A percentile compares a stretch with the other conserved stretches of the same genome.
These are phyloP conservation scores for Microcos paniculata DNA, from an alignment of 345 rosid species.

Conservation along the genomic window DNA sequence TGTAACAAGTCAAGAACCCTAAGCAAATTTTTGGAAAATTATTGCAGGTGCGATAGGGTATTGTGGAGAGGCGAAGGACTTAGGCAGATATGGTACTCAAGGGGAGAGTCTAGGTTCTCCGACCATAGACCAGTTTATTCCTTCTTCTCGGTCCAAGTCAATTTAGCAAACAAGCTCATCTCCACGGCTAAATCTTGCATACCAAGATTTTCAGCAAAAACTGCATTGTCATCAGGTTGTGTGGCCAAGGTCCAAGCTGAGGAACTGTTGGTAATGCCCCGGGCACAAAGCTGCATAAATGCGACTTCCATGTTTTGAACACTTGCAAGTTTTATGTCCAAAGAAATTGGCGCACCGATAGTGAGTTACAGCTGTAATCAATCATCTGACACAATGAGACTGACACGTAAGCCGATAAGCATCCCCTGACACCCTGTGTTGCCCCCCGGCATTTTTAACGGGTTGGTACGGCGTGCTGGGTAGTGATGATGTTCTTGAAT, in stretches of 20 bases:
- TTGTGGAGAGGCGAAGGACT: slow-evolving; percentile 89
- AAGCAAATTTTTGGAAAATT: neutral
- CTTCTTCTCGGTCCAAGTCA: slow-evolving; percentile 60
- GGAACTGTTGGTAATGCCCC: slow-evolving; percentile 55
- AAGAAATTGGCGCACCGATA: neutral
- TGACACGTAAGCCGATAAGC: neutral
- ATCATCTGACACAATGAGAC: neutral
- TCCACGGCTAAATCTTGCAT: slow-evolving; percentile 13
- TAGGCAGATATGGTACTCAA: slow-evolving; percentile 63
- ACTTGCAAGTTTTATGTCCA: slow-evolving; percentile 1
- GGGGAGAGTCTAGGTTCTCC: slow-evolving; percentile 93
- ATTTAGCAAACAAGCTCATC: slow-evolving; percentile 21
- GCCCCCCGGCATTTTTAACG: slow-evolving; percentile 8
- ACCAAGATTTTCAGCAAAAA: slow-evolving; percentile 37
- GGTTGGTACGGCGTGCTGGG: slow-evolving; percentile 14
- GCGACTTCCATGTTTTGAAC: slow-evolving; percentile 33
- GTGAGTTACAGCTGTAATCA: slow-evolving; percentile 13
- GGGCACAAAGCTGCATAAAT: slow-evolving; percentile 50
- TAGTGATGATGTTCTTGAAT: slow-evolving; percentile 10
- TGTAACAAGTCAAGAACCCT: neutral
- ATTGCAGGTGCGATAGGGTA: slow-evolving; percentile 88
- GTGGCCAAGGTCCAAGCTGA: slow-evolving; percentile 79
- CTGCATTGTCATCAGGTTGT: slow-evolving; percentile 44
- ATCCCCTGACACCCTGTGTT: neutral
- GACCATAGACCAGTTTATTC: slow-evolving; percentile 96